Evolutionary conservation across 1,139 yeast species (phyloP).

Genomic region (Candida sanyaensis): DNA sequence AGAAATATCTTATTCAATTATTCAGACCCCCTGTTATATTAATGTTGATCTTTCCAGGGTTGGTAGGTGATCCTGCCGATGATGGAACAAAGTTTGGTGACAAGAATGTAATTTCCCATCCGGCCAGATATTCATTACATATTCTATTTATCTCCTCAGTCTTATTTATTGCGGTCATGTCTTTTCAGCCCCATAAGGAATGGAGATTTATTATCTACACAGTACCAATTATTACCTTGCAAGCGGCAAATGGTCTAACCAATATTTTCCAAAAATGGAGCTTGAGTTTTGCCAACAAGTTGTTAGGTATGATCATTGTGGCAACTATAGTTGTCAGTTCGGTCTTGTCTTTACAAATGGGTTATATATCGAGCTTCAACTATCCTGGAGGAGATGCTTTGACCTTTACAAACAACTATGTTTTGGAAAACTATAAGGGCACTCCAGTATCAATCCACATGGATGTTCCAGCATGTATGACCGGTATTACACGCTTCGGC

Average conservation of each 20-base stretch:
- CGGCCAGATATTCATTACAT: slow-evolving; percentile 38
- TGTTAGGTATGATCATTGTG: slow-evolving; percentile 29
- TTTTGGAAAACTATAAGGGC: slow-evolving; percentile 22
- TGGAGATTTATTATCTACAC: slow-evolving; percentile 87
- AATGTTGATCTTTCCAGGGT: slow-evolving; percentile 45
- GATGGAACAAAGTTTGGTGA: slow-evolving; percentile 18
- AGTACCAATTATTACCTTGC: slow-evolving; percentile 65
- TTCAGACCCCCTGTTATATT: slow-evolving; percentile 67
- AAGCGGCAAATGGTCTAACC: slow-evolving; percentile 67
- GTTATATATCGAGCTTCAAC: slow-evolving; percentile 67
- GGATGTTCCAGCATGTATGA: slow-evolving; percentile 84
- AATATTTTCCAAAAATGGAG: slow-evolving; percentile 37
- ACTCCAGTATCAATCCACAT: slow-evolving; percentile 54
- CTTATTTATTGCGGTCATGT: slow-evolving; percentile 59
- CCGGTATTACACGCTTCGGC: slow-evolving; percentile 79
- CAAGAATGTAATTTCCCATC: slow-evolving; percentile 36
- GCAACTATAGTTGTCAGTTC: slow-evolving; percentile 35
- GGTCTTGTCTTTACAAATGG: slow-evolving; percentile 50
- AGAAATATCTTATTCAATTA: slow-evolving; percentile 44
- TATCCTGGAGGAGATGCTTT: slow-evolving; percentile 92
- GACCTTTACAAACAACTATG: slow-evolving; percentile 46
- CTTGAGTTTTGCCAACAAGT: slow-evolving; percentile 26
- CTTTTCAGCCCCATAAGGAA: slow-evolving; percentile 90
- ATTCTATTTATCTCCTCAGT: slow-evolving; percentile 45
- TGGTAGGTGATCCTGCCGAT: slow-evolving; percentile 40